Evolutionary conservation across 2,329 filamentous ascomycete genomes (phyloP).

Genomic region (Allantophomopsis cytisporea): DNA sequence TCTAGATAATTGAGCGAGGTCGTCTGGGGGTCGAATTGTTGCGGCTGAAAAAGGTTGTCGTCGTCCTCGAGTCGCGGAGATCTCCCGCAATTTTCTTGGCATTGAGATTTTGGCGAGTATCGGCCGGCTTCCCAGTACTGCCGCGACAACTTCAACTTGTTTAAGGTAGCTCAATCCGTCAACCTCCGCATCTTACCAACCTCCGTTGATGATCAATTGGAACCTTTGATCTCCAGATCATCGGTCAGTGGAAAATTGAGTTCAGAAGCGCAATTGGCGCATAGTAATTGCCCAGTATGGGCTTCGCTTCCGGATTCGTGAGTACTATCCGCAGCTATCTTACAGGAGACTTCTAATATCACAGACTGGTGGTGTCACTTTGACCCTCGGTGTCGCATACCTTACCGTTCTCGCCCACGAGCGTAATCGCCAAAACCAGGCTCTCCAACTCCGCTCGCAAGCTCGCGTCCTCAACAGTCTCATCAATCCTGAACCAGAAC

Average conservation of each 20-base stretch:
- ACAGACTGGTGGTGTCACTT: slow-evolving; percentile 61
- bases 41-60: too few species aligned
- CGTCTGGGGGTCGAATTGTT: not conserved
- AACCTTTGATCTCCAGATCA: not conserved
- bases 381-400: slow-evolving; percentile 63
- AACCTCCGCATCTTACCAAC: not conserved
- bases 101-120: slow-evolving; percentile 9
- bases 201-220: not conserved
- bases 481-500: slow-evolving; percentile 31
- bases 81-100: slow-evolving; percentile 4
- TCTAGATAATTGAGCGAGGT: not conserved
- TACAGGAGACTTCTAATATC: not conserved
- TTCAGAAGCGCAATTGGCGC: not conserved
- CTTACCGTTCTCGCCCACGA: slow-evolving; percentile 58
- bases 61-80: not conserved
- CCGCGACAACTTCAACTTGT: not conserved
- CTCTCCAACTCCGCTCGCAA: slow-evolving; percentile 41
- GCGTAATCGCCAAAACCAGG: slow-evolving; percentile 48
- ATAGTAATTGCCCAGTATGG: slow-evolving; percentile 33
- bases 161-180: not conserved
- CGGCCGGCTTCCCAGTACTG: slow-evolving; percentile 3
- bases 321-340: slow-evolving; percentile 17
- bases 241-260: not conserved
- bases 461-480: slow-evolving; percentile 37
- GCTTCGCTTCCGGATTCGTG: slow-evolving; percentile 65